Evolutionary conservation across 1,139 yeast species (phyloP), one percentile per base, ranked within the genome.

Genomic region (Pichia sp.): DNA sequence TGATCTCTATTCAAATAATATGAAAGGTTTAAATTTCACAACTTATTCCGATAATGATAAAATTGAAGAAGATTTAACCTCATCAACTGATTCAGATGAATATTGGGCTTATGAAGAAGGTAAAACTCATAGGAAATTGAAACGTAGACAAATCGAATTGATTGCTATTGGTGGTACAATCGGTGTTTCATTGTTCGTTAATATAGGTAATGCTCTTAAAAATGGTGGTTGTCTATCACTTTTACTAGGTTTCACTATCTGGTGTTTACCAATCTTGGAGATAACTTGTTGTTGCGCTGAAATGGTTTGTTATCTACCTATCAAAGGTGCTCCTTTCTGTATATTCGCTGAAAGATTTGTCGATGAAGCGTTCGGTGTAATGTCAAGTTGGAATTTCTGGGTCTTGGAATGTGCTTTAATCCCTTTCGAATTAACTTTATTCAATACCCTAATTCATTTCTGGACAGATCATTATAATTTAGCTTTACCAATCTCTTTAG

Each of bases 151-250:
- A 56, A 79, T 84, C 39, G 84, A 84, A 52, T 72, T 84, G 55
- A 79, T 84, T 55, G 88, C 91, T 37, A 77, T 79, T 28, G 91
- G 94, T 35, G 95, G 95, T 37, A 79, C 86, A 35, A 84, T 85
- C 52, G 95, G 95, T 48, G 84, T 93, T 7, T 89, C 88, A 36
- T 62, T 79, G 28, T 71, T 83, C 66, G 83, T 85, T 11, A 82
- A 86, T 43, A 74, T 81, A 46, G 95, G 94, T 23, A 69, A 72
- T 40, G 82, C 83, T 2, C 65, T 86, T 48, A 66, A 71, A 41
- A 67, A 64, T 38, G 94, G 89, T 43, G 95, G 95, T 2, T 88
- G 95, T 2, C 86, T 77, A 0, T 81, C 84, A 35, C 64, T 86
- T 35, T 64, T 86, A 35, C 66, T 85, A 31, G 89, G 83, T 3